Evolutionary conservation across 169 alveolate genomes (phyloP).

Genomic region (Eimeria maxima): DNA sequence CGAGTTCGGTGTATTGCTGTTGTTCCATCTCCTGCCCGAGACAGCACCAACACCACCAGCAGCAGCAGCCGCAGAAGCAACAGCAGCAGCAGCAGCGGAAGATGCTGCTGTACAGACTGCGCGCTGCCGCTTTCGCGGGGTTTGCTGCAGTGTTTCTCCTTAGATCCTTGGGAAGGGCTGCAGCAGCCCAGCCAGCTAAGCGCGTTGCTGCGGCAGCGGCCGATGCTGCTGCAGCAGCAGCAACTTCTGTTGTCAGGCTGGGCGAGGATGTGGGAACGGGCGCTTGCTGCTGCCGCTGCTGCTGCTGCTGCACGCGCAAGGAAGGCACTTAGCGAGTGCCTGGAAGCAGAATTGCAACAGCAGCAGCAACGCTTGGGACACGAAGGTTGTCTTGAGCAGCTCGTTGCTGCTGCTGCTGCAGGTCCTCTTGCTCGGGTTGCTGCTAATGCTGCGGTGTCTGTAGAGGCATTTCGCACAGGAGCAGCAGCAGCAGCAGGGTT

Average conservation of each 20-base stretch:
- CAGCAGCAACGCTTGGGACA: background rate
- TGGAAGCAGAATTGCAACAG: slow-evolving; percentile 43
- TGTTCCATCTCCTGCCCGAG: background rate
- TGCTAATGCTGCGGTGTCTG: slow-evolving; percentile 42
- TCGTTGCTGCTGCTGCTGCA: slow-evolving; percentile 11
- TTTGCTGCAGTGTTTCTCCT: slow-evolving; percentile 48
- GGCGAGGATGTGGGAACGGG: slow-evolving; percentile 2
- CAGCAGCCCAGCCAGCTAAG: background rate
- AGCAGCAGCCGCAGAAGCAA: slow-evolving; percentile 19
- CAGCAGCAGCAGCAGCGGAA: slow-evolving; percentile 1
- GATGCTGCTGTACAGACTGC: background rate
- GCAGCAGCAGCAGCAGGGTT: slow-evolving; percentile 62
- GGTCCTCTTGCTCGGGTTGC: slow-evolving; percentile 28
- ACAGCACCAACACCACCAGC: background rate
- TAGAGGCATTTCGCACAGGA: slow-evolving; percentile 44
- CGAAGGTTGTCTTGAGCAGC: slow-evolving; percentile 13
- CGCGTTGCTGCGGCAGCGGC: slow-evolving; percentile 51
- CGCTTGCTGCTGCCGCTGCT: slow-evolving; percentile 41
- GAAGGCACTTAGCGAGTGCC: background rate
- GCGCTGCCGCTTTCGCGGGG: slow-evolving; percentile 49
- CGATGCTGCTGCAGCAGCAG: slow-evolving; percentile 55
- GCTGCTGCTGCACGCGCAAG: slow-evolving; percentile 28
- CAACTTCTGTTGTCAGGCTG: slow-evolving; percentile 44
- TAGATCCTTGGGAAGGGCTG: slow-evolving; percentile 42
- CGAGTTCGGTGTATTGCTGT: slow-evolving; percentile 70